A percentile compares a stretch with the other conserved stretches of the same genome.
Conservation (phyloP, 1,284 basidiomycete species). For the Exsudoporus floridanus region DNA sequence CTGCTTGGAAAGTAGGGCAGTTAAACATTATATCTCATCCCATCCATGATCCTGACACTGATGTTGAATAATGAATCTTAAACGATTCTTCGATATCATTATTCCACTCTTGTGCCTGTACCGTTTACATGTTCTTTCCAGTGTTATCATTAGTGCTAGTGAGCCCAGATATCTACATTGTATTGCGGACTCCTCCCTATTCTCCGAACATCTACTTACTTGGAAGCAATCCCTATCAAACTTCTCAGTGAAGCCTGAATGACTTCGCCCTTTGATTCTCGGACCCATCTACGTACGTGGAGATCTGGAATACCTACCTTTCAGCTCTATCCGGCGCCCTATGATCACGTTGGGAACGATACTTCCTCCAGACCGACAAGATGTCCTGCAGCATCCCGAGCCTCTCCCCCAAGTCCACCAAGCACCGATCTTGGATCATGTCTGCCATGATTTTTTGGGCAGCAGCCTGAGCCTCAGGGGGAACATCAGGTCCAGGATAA, state of each 20-base stretch:
- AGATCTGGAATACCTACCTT: not conserved
- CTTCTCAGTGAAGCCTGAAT: not conserved
- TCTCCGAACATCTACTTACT: constrained; percentile 1
- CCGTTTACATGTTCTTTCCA: constrained; percentile 16
- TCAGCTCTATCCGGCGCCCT: not conserved
- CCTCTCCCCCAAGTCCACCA: constrained; percentile 22
- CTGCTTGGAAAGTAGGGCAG: constrained; percentile 62
- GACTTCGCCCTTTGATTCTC: not conserved
- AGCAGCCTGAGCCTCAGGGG: constrained; percentile 2
- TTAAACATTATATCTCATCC: constrained; percentile 16
- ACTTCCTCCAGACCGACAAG: constrained; percentile 23
- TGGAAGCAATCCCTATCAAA: not conserved
- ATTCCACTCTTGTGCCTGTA: constrained; percentile 25
- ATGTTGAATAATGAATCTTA: constrained; percentile 12
- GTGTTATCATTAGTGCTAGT: constrained; percentile 17
- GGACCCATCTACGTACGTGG: not conserved
- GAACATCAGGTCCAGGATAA: constrained; percentile 16
- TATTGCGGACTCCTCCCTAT: constrained; percentile 12
- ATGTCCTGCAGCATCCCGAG: constrained; percentile 21
- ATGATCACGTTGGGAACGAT: constrained; percentile 19
- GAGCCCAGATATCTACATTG: constrained; percentile 9
- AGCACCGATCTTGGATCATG: constrained; percentile 16
- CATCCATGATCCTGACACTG: not conserved
- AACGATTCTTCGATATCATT: constrained; percentile 23
- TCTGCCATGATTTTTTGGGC: constrained; percentile 14